phyloP scores from a whole-genome alignment of 169 alveolate genomes.

The Besnoitia besnoiti region DNA sequence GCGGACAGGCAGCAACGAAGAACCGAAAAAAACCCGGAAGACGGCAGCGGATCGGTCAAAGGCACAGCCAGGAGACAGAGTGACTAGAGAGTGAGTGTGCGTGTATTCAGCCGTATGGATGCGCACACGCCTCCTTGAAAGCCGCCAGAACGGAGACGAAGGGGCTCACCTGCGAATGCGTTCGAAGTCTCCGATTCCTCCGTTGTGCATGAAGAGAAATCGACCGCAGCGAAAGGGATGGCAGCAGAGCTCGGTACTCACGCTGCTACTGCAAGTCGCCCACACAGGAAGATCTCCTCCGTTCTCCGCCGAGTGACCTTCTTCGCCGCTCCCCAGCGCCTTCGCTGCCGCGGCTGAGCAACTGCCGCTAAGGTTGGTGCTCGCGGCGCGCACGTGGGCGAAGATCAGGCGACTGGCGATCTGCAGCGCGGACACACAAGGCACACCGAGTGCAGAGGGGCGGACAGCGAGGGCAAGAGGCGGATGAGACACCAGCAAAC shows the following conservation, averaged over 20 bases:
- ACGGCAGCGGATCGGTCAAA: too few species aligned
- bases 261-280: slow-evolving; percentile 63
- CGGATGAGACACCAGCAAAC: not conserved
- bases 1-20: too few species aligned
- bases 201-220: slow-evolving; percentile 68
- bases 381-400: slow-evolving; percentile 70
- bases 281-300: slow-evolving; percentile 49
- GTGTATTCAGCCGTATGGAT: too few species aligned
- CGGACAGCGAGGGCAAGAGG: not conserved
- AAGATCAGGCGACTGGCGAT: slow-evolving; percentile 62
- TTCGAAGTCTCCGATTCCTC: slow-evolving; percentile 61
- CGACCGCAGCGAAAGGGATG: slow-evolving; percentile 71
- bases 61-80: too few species aligned
- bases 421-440: slow-evolving; percentile 29
- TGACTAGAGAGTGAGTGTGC: too few species aligned
- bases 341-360: not conserved
- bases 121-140: too few species aligned
- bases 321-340: not conserved
- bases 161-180: slow-evolving; percentile 51
- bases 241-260: slow-evolving; percentile 68
- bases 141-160: too few species aligned
- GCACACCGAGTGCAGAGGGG: not conserved
- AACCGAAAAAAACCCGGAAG: too few species aligned
- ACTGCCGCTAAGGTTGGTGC: slow-evolving; percentile 49
- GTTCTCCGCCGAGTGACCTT: not conserved